Evolutionary conservation across 2,329 filamentous ascomycete genomes (phyloP).

Genomic region (Trichoderma koningiopsis): DNA sequence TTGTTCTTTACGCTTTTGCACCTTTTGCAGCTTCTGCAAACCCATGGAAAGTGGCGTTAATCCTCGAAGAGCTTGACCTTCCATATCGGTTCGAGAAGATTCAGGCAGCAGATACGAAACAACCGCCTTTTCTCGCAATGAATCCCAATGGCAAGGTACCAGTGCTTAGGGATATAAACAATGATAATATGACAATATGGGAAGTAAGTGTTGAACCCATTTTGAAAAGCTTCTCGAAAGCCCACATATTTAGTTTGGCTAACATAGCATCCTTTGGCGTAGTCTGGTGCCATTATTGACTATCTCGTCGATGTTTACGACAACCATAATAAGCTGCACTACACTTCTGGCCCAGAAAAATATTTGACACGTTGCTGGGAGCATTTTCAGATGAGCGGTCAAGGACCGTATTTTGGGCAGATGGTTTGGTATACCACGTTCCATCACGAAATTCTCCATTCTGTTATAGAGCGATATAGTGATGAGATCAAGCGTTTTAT

Average conservation of each 20-base stretch:
- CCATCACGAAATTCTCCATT: not conserved
- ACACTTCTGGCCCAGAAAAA: not conserved
- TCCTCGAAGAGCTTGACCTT: not conserved
- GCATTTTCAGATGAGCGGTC: constrained; percentile 4
- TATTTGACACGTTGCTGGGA: not conserved
- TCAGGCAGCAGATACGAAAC: not conserved
- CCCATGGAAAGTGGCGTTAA: not conserved
- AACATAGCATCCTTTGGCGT: not conserved
- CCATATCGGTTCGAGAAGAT: not conserved
- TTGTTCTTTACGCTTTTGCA: not conserved
- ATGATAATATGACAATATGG: not conserved
- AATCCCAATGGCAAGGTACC: not conserved
- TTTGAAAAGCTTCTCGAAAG: not conserved
- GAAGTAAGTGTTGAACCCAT: not conserved
- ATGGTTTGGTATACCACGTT: not conserved
- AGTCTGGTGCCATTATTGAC: not conserved
- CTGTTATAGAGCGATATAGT: not conserved
- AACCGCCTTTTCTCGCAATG: not conserved
- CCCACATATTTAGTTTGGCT: not conserved
- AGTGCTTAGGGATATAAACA: not conserved
- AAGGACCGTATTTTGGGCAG: not conserved
- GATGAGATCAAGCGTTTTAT: not conserved
- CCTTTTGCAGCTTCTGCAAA: not conserved
- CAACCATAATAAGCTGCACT: not conserved
- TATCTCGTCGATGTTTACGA: not conserved